phyloP scores from a whole-genome alignment of 768 basidiomycete genomes.

The Saitozyma podzolica region DNA sequence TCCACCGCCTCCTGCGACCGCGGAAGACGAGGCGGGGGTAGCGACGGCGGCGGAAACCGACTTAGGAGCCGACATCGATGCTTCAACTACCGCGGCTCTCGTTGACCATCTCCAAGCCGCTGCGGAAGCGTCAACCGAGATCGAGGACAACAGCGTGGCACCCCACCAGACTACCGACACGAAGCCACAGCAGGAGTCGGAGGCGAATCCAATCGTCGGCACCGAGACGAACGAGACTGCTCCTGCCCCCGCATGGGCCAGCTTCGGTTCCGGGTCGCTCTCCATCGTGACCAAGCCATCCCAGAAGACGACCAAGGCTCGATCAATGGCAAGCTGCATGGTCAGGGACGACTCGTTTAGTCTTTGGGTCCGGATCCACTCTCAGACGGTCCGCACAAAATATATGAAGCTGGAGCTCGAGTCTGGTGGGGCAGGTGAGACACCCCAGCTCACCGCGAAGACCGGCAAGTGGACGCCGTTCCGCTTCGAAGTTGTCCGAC shows the following conservation, averaged over 20 bases:
- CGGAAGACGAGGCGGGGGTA: not conserved
- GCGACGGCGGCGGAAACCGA: not conserved
- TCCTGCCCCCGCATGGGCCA: slow-evolving; percentile 62
- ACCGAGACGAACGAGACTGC: not conserved
- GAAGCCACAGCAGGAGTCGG: not conserved
- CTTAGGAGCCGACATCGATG: too few species aligned
- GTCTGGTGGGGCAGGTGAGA: slow-evolving; percentile 52
- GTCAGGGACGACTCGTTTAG: slow-evolving; percentile 84
- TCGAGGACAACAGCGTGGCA: not conserved
- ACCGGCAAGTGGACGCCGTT: slow-evolving; percentile 92
- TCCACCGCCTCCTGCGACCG: not conserved
- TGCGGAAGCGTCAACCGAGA: not conserved
- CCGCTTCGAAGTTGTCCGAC: slow-evolving; percentile 81
- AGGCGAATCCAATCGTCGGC: not conserved
- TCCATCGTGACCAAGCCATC: slow-evolving; percentile 96
- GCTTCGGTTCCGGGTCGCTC: slow-evolving; percentile 87
- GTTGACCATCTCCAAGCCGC: not conserved
- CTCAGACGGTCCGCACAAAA: slow-evolving; percentile 93
- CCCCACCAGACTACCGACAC: not conserved
- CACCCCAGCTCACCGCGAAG: slow-evolving; percentile 57
- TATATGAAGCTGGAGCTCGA: slow-evolving; percentile 91
- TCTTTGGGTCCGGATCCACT: slow-evolving; percentile 93
- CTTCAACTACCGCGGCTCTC: not conserved
- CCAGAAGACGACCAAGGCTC: slow-evolving; percentile 85
- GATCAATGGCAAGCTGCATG: slow-evolving; percentile 84